Conservation (phyloP, 2,329 filamentous ascomycete genomes). For the Bimuria novae-zelandiae region DNA sequence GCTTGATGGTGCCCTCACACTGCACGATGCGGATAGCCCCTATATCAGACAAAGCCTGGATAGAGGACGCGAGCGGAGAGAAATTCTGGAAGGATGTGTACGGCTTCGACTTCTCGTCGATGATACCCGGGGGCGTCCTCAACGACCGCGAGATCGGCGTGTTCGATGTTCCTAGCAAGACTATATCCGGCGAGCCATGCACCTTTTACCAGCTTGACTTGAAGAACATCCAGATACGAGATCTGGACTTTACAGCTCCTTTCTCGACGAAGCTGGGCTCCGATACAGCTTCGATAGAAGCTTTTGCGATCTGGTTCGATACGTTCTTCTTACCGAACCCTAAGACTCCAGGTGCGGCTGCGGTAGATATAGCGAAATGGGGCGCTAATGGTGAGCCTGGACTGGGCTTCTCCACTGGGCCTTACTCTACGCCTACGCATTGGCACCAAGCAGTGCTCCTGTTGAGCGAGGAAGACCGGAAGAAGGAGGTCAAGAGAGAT, state of each 20-base stretch:
- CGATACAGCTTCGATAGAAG: slow-evolving; percentile 74
- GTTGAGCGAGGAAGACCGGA: slow-evolving; percentile 62
- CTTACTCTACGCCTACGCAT: slow-evolving; percentile 76
- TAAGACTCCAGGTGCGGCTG: slow-evolving; percentile 29
- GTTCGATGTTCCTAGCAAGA: slow-evolving; percentile 36
- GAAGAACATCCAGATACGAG: slow-evolving; percentile 70
- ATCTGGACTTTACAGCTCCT: slow-evolving; percentile 74
- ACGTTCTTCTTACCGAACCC: slow-evolving; percentile 77
- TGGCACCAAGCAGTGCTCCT: slow-evolving; percentile 86
- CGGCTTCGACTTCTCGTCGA: slow-evolving; percentile 90
- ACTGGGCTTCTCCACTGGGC: slow-evolving; percentile 88
- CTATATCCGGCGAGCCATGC: slow-evolving; percentile 55
- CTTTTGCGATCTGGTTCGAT: slow-evolving; percentile 92
- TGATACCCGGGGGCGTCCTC: slow-evolving; percentile 81
- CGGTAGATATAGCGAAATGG: slow-evolving; percentile 66
- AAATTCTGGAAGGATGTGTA: slow-evolving; percentile 89
- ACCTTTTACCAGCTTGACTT: slow-evolving; percentile 79
- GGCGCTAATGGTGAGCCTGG: slow-evolving; percentile 58
- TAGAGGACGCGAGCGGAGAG: slow-evolving; percentile 70
- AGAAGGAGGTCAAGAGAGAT: slow-evolving; percentile 56
- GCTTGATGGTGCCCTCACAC: slow-evolving; percentile 85
- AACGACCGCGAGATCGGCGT: slow-evolving; percentile 58
- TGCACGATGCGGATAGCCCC: slow-evolving; percentile 83
- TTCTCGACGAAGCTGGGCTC: slow-evolving; percentile 67
- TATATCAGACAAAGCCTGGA: slow-evolving; percentile 75